Evolutionary conservation across 768 basidiomycete genomes (phyloP).

Genomic region (Rhodotorula diobovata): DNA sequence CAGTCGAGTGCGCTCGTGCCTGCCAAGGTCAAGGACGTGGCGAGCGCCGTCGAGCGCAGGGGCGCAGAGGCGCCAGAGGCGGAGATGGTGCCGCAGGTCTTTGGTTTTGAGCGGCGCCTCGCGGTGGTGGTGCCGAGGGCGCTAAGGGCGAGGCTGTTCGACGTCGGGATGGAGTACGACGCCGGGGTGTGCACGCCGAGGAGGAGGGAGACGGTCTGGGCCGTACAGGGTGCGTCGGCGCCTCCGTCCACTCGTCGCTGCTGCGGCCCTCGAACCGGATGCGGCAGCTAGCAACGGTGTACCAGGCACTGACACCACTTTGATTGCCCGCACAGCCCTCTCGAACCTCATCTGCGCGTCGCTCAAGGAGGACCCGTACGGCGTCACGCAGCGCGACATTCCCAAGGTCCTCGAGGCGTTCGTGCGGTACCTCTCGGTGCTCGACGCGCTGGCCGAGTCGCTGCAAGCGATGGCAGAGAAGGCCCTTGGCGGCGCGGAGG

Average conservation of each 20-base stretch:
- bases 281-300: not conserved
- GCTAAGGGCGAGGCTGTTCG: constrained; percentile 2
- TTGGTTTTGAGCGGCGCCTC: constrained; percentile 14
- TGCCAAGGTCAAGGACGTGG: not conserved
- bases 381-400: constrained; percentile 78
- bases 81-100: constrained; percentile 2
- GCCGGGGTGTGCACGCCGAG: constrained; percentile 9
- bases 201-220: constrained; percentile 19
- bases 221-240: constrained; percentile 32
- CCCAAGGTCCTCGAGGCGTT: constrained; percentile 74
- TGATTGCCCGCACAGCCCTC: constrained; percentile 53
- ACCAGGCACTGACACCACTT: no score
- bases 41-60: not conserved
- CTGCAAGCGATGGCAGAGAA: constrained; percentile 48
- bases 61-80: not conserved
- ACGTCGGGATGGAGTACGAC: constrained; percentile 7
- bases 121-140: constrained; percentile 11
- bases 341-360: constrained; percentile 67
- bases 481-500: constrained; percentile 1
- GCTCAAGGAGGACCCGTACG: constrained; percentile 72
- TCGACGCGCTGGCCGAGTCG: constrained; percentile 63
- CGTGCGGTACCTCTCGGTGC: constrained; percentile 59
- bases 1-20: constrained; percentile 17
- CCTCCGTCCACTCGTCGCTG: no score
- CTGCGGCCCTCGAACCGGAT: no score